Evolutionary conservation across 345 rosid species (phyloP).

Genomic region (Lepidium africanum): DNA sequence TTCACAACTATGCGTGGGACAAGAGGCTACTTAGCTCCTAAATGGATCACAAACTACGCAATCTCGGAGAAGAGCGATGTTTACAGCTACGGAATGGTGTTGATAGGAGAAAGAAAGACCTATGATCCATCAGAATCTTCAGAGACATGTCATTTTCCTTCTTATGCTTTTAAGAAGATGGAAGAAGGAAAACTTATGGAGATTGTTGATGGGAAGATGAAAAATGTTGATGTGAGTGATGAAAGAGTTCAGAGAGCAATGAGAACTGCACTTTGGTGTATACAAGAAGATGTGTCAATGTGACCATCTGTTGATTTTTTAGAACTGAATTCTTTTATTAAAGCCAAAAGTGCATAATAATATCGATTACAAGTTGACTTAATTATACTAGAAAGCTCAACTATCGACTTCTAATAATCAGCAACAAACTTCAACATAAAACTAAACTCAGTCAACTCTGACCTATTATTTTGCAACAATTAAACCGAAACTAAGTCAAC

Average conservation of each 20-base stretch:
- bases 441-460: no score
- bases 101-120: constrained; percentile 84
- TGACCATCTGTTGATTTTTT: constrained; percentile 39
- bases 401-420: no score
- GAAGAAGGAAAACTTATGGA: constrained; percentile 72
- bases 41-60: constrained; percentile 91
- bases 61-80: constrained; percentile 95
- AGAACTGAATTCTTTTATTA: no score
- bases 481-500: no score
- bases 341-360: no score
- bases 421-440: no score
- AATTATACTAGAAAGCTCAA: no score
- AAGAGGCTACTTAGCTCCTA: constrained; percentile 88
- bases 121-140: constrained; percentile 50
- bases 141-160: constrained; percentile 78
- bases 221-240: constrained; percentile 32
- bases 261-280: constrained; percentile 87
- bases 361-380: no score
- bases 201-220: constrained; percentile 54
- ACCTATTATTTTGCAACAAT: no score
- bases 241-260: constrained; percentile 45
- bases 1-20: constrained; percentile 90
- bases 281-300: constrained; percentile 75
- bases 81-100: constrained; percentile 83
- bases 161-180: constrained; percentile 85